Base-by-base conservation (phyloP, 2,329 filamentous ascomycete genomes). In the Trichothecium sympodiale region DNA sequence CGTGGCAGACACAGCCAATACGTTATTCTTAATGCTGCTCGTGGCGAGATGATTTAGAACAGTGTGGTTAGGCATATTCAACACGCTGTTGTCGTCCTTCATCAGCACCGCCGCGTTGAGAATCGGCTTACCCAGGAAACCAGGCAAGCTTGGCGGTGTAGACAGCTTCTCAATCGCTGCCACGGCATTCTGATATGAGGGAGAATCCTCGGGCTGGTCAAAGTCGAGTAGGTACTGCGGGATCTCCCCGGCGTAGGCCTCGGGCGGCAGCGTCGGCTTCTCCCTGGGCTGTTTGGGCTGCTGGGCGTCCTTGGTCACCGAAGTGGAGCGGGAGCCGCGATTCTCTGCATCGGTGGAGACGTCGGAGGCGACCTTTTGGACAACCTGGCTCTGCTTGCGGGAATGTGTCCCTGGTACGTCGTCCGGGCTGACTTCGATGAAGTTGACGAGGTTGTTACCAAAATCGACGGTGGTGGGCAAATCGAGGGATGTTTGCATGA, bases 391-490 rank as follows among this genome's bases (percentile, higher is more conserved):
- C 16, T 48, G 44, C n/a, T 43, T 32, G 18, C 25, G 31, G 17
- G 8, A 50, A 17, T 55, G 52, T 9, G 67, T 65, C 20, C 79
- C 60, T 6, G 6, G 20, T 10, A 25, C 20, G 50, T 88, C 81
- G 38, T 87, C 80, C 26, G 84, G 77, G 49, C 74, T 84, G 42
- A 96, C 83, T 63, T 98, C 91, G 52, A 98, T 85, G 56, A 96
- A 98, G 61, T 98, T 98, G 60, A 98, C 89, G 14, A 98, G 69
- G 54, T 94, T 94, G 62, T 96, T 96, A 44, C 87, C 93, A 56
- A 93, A 95, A 57, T 98, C 91, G 39, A 98, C 91, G 2, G 91
- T 94, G 0, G 91, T 96, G 12, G 91, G 89, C 37, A 95, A 69
- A 44, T 83, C 77, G 41, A 83, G 78, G 13, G 86, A 91, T 12